Percentiles rank a stretch among this genome's conserved stretches.
phyloP scores from a whole-genome alignment of 2,329 filamentous ascomycete genomes.

The Fusarium albosuccineum region DNA sequence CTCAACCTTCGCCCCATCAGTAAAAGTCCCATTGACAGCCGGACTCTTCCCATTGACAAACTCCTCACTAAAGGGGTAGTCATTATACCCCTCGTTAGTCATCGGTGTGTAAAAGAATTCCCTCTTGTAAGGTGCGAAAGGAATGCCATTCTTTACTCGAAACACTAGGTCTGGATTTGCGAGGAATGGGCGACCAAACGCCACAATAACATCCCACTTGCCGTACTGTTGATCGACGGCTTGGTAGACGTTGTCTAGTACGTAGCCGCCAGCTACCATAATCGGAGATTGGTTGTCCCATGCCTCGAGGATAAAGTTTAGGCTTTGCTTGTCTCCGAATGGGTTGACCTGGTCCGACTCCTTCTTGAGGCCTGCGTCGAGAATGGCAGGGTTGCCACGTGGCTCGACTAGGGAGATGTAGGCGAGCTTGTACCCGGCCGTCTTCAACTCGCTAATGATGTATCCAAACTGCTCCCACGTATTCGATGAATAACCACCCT shows the following conservation, averaged over 20 bases:
- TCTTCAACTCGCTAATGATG: constrained; percentile 45
- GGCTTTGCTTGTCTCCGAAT: constrained; percentile 47
- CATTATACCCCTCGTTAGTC: constrained; percentile 46
- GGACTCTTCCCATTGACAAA: constrained; percentile 1
- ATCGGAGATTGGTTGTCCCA: constrained; percentile 51
- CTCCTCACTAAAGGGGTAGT: constrained; percentile 47
- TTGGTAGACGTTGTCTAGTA: constrained; percentile 39
- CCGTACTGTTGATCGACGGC: constrained; percentile 44
- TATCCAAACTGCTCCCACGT: constrained; percentile 48
- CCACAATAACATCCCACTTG: constrained; percentile 45
- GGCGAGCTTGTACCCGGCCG: constrained; percentile 47
- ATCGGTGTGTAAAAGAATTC: constrained; percentile 54
- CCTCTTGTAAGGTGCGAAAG: constrained; percentile 54
- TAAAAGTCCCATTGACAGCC: neutral
- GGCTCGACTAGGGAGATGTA: constrained; percentile 55
- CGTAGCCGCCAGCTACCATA: constrained; percentile 50
- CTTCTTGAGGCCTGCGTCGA: constrained; percentile 40
- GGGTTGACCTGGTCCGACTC: constrained; percentile 17
- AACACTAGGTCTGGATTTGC: constrained; percentile 55
- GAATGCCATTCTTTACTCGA: constrained; percentile 53
- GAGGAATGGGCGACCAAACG: constrained; percentile 52
- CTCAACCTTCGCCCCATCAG: too few species aligned
- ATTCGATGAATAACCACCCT: constrained; percentile 44
- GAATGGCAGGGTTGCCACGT: constrained; percentile 52
- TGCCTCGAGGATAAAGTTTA: constrained; percentile 50